Evolutionary conservation across 1,284 basidiomycete genomes (phyloP), one percentile per base, ranked within the genome.

Genomic region (Trichosporon ovoides): DNA sequence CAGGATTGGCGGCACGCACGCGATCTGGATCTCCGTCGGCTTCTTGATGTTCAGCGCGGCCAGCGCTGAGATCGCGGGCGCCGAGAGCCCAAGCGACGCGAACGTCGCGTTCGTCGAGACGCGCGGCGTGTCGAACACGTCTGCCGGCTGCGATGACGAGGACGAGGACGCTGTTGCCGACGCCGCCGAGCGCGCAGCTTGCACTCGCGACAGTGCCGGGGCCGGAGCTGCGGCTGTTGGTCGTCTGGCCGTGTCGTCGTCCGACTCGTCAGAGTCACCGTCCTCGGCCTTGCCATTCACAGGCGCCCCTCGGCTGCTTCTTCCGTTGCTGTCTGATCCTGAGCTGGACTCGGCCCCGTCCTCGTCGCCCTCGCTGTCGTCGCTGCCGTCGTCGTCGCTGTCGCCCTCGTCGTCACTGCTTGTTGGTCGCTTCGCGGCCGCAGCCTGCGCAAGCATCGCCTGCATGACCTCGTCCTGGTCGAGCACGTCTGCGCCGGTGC

Each of bases 11-110:
- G 91, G 91, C 66, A 98, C 88, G 74, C 94, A 96, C 3, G 88
- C 88, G 0, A 83, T 81, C 73, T 99, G 95, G 52, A 99, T 88
- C 61, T 89, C 86, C 0, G 95, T 98, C 0, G 95, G 95, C 2
- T 79, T 77, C 46, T 82, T 82, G 66, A 98, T 98, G 16, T 90
- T 89, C 83, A 98, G 91, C 28, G 84, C 82, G 19, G 80, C 80
- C 46, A 98, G 81, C 1, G 91, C 85, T 13, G 80, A 74, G 43
- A 87, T 83, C 19, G 98, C 81, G 4, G 84, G 80, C 2, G 82
- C 75, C 0, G 88, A 88, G 55, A 97, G 83, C 4, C 89, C 90
- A 52, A 98, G 81, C 0, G 84, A 81, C 24, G 78, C 75, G 66
- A 93, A 95, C 0, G 77, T 70, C 14, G 81, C 75, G 36, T 85